A percentile compares a stretch with the other conserved stretches of the same genome.
Conservation (phyloP, 192 early-diverging fungal genomes). For the Chytriomyces sp. region DNA sequence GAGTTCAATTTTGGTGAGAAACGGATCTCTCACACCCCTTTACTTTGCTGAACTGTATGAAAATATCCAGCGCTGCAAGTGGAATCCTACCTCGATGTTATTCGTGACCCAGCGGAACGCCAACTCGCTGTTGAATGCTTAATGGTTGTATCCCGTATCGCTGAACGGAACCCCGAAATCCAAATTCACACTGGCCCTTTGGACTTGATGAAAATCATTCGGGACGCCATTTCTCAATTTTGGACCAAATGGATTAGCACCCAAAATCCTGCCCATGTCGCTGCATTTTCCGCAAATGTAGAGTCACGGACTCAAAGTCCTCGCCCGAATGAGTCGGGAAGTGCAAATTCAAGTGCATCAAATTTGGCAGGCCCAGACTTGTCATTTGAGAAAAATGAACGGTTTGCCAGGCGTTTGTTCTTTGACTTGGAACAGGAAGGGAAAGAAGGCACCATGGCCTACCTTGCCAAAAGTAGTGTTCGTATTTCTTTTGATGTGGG, state of each 20-base stretch:
- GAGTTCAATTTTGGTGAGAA: constrained; percentile 83
- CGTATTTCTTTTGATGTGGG: constrained; percentile 49
- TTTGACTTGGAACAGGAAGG: constrained; percentile 79
- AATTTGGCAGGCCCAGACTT: constrained; percentile 35
- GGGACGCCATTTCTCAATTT: constrained; percentile 68
- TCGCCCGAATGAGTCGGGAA: neutral
- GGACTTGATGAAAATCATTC: constrained; percentile 67
- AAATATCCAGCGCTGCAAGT: constrained; percentile 61
- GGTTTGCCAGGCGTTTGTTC: constrained; percentile 71
- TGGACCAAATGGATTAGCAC: constrained; percentile 74
- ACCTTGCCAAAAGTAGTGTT: constrained; percentile 58
- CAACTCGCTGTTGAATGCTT: constrained; percentile 78
- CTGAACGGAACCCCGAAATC: constrained; percentile 69
- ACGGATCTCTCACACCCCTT: neutral
- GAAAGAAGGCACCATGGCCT: constrained; percentile 67
- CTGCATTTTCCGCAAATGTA: constrained; percentile 19
- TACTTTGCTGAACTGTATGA: neutral
- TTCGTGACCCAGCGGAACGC: constrained; percentile 79
- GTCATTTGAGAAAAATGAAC: constrained; percentile 65
- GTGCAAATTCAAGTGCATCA: neutral
- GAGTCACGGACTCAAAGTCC: constrained; percentile 18
- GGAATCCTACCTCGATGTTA: constrained; percentile 74
- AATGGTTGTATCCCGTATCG: constrained; percentile 69
- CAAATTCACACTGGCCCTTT: constrained; percentile 48
- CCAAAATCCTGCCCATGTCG: constrained; percentile 37